Conservation (phyloP, 108 stramenopile genomes). For the Pseudonitzschia delicatissima region DNA sequence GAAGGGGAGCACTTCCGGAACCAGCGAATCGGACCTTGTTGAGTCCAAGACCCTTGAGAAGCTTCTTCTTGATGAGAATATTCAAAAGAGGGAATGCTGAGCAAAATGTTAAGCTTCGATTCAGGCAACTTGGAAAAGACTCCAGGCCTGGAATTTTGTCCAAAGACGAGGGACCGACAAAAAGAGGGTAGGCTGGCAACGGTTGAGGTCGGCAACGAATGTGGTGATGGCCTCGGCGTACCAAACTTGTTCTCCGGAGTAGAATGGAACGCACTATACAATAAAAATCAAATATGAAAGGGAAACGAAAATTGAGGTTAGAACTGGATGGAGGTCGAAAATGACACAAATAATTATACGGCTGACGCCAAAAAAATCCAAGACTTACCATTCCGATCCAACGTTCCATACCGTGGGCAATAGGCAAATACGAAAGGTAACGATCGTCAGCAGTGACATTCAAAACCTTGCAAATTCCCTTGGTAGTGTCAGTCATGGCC, state of each 20-base stretch:
- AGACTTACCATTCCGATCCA: conserved; percentile 59
- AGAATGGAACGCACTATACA: conserved; percentile 46
- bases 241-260: conserved; percentile 50
- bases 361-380: neutral
- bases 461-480: conserved; percentile 43
- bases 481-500: conserved; percentile 53
- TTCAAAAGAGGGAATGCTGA: conserved; percentile 65
- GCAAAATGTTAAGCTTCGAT: conserved; percentile 48
- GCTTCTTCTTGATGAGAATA: conserved; percentile 45
- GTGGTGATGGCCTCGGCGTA: conserved; percentile 67
- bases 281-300: neutral
- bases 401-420: conserved; percentile 82
- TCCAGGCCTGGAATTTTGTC: conserved; percentile 80
- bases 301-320: neutral
- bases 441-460: conserved; percentile 62
- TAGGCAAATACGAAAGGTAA: conserved; percentile 71
- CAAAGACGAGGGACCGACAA: conserved; percentile 77
- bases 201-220: conserved; percentile 70
- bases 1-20: conserved; percentile 72
- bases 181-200: conserved; percentile 67
- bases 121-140: conserved; percentile 71
- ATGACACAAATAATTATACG: neutral
- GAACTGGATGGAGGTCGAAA: neutral
- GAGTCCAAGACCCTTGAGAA: conserved; percentile 73
- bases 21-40: conserved; percentile 63